Base-by-base conservation (phyloP, 352 stramenopile genomes). In the Pythium biforme region DNA sequence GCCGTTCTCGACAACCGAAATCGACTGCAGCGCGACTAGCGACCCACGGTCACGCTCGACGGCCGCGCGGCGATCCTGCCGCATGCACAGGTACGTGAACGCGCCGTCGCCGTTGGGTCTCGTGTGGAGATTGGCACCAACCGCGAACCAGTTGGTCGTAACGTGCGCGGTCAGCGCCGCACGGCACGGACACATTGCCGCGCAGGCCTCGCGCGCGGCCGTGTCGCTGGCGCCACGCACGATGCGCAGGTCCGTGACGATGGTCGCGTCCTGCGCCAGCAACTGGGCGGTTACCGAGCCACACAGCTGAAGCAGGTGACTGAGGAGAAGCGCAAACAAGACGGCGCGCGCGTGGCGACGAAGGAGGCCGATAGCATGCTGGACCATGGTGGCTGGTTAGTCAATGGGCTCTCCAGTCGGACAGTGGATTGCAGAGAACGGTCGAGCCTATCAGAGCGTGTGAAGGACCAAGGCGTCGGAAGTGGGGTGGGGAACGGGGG, bases 241-340 rank as follows among this genome's bases (percentile, higher is more conserved):
- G 19, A 70, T 37, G 4, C 50, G 56, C 2, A 70, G 48, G 23
- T 70, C 64, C 1, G 56, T 70, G 37, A 70, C 46, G 15, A 64
- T 47, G 4, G 55, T 64, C 25, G 52, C 29, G 25, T 62, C 60
- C 5, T 31, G 27, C 0, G 51, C 4, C 0, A 54, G 29, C 29
- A n/a, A n/a, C n/a, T n/a, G n/a, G n/a, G n/a, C n/a, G n/a, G n/a
- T n/a, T n/a, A n/a, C n/a, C n/a, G n/a, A n/a, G n/a, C n/a, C n/a
- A n/a, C n/a, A n/a, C n/a, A n/a, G n/a, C n/a, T n/a, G n/a, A n/a
- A n/a, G n/a, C n/a, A n/a, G n/a, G n/a, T n/a, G n/a, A n/a, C n/a
- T n/a, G n/a, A n/a, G n/a, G n/a, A n/a, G n/a, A n/a, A n/a, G n/a
- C n/a, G n/a, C n/a, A n/a, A n/a, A n/a, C n/a, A n/a, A n/a, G n/a